Base-by-base conservation (phyloP, 768 basidiomycete genomes). In the Psilocybe azurescens region DNA sequence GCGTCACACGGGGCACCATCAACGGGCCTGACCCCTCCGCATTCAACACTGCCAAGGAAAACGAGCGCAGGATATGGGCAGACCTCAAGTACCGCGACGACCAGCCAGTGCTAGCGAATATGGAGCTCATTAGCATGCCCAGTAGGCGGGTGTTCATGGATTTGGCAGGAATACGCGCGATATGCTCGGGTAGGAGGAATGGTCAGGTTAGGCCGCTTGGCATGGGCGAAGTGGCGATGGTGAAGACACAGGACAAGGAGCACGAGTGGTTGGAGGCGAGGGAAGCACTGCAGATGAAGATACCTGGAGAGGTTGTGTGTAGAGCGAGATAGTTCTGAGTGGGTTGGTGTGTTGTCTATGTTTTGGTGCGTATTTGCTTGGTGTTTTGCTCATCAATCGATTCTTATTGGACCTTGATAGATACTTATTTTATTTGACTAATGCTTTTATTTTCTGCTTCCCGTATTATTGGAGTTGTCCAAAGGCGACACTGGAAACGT, bases 1-100 rank as follows among this genome's bases (percentile, higher is more conserved):
- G 83, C 71, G 68, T 99, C 61, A 91, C 93, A 2, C 88, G 94
- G 30, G 95, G 95, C 3, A 91, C 92, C 33, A 75, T 85, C 61
- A 75, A 81, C 6, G 77, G 79, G 0, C 87, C 95, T 1, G 84
- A 84, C 16, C 95, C 95, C 0, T 64, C 70, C 3, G 80, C 79
- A 11, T 98, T 95, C 73, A 69, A 79, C 59, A 64, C 70, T 1
- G 88, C 83, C 10, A 78, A 81, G 63, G 86, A 89, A 32, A 82
- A 88, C 1, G 83, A 94, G 59, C 83, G 84, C 33, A 87, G 95
- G 39, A 92, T 99, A 75, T 97, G 97, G 95, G 93, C 93, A 1
- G 87, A 89, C 54, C 87, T 98, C 66, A 99, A 99, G 78, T 96
- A 97, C 78, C 86, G 97, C 53, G 88, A 94, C 67, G 93, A 97